These are phyloP conservation scores for Vicia sativa DNA, from an alignment of 306 rosid genomes.

Conservation along the genomic window DNA sequence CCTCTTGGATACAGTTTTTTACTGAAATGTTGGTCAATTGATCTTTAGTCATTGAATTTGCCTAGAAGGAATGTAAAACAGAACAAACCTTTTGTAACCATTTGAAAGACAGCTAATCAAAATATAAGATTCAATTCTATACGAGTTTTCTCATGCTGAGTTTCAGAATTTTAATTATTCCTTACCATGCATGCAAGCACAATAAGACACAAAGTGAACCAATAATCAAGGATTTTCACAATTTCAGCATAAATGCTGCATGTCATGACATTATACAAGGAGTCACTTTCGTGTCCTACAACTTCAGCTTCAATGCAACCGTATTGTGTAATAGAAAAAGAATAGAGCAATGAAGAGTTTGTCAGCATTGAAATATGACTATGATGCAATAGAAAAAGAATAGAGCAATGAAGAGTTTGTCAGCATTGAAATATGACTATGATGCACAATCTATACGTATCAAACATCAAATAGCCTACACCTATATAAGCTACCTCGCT, in stretches of 20 bases:
- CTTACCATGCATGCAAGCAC: background rate
- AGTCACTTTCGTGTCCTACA: constrained; percentile 20
- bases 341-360: constrained; percentile 22
- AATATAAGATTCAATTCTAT: constrained; percentile 14
- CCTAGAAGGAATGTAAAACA: background rate
- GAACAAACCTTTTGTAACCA: constrained; percentile 9
- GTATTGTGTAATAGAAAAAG: constrained; percentile 1
- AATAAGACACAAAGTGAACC: constrained; percentile 22
- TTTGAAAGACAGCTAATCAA: constrained; percentile 27
- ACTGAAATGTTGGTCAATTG: background rate
- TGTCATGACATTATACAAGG: constrained; percentile 12
- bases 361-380: constrained; percentile 28
- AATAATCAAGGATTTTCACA: background rate
- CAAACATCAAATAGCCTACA: constrained; percentile 30
- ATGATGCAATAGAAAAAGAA: constrained; percentile 25
- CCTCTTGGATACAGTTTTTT: constrained; percentile 8
- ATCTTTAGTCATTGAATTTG: constrained; percentile 23
- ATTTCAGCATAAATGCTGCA: constrained; percentile 31
- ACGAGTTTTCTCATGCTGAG: background rate
- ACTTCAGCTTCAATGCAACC: constrained; percentile 27
- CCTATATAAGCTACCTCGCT: constrained; percentile 73
- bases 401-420: constrained; percentile 22
- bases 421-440: constrained; percentile 31
- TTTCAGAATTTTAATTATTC: constrained; percentile 23
- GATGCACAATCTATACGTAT: constrained; percentile 8